Evolutionary conservation across 2,329 filamentous ascomycete species (phyloP), one percentile per base, ranked within the genome.

Genomic region (Aspergillus floridensis): DNA sequence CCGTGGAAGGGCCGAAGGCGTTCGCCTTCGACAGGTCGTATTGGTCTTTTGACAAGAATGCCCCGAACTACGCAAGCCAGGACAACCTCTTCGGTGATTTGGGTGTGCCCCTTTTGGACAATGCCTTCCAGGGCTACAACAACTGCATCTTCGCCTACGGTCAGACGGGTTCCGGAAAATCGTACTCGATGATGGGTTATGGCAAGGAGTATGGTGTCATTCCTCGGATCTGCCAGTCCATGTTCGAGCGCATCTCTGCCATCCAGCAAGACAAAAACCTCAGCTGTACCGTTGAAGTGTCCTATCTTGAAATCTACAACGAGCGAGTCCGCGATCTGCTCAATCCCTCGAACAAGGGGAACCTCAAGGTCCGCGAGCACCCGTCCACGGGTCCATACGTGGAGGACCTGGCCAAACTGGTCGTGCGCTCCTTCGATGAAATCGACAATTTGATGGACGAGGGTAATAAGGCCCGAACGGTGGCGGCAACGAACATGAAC

Each of bases 131-230:
- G 71, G 95, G 95, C 49, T 99, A 98, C 81, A 98, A 99, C 82
- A 99, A 98, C 77, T 99, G 95, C 82, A 99, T 99, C 72, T 99
- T 99, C 74, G 95, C 95, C 14, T 99, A 99, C 74, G 95, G 95
- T 19, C 95, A 99, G 80, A 99, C 95, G 2, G 95, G 95, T 67
- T 98, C 95, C 1, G 95, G 95, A 77, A 99, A 99, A 80, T 97
- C 92, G 16, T 99, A 99, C 77, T 97, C 93, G 32, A 99, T 99
- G 93, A 99, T 99, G 95, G 95, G 95, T 52, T 99, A 98, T 78
- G 95, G 95, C 56, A 89, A 93, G 70, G 93, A 99, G 72, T 86
- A 92, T 59, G 95, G 95, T 75, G 95, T 99, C 64, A 98, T 98
- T 63, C 95, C 96, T 49, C 90, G 88, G 70, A 99, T 99, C 79